A percentile compares a stretch with the other conserved stretches of the same genome.
Conservation (phyloP, 164 flowering plant species). For the Saururus chinensis region DNA sequence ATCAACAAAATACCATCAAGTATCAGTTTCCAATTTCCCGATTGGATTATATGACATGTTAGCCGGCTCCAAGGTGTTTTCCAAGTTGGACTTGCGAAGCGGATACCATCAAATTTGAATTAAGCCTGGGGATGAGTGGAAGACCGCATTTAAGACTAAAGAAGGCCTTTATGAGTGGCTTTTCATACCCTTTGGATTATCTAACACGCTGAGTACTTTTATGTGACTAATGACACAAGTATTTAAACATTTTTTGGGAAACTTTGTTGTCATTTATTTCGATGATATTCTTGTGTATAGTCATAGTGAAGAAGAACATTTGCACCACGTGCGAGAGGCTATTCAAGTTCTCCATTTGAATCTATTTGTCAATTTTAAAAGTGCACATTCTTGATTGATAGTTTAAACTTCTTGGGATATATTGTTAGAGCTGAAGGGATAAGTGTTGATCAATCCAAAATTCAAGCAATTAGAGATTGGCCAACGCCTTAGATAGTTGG, state of each 20-base stretch:
- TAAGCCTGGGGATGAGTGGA: slow-evolving; percentile 2
- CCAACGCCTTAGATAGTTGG: too few species aligned
- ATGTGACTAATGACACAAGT: slow-evolving; percentile 1
- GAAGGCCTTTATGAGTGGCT: slow-evolving; percentile 2
- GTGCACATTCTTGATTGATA: too few species aligned
- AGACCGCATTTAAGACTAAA: neutral
- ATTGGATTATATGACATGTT: neutral
- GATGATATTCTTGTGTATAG: neutral
- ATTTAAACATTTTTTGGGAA: neutral
- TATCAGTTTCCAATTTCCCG: neutral
- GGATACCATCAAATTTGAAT: slow-evolving; percentile 2
- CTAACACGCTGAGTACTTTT: neutral
- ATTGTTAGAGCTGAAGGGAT: too few species aligned
- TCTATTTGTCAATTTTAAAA: too few species aligned
- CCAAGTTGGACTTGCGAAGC: neutral
- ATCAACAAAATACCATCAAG: neutral
- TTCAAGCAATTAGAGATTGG: too few species aligned
- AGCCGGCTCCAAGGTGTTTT: neutral
- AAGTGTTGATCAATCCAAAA: too few species aligned
- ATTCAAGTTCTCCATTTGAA: too few species aligned
- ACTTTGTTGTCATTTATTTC: slow-evolving; percentile 1
- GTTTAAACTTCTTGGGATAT: too few species aligned
- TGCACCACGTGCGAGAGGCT: too few species aligned
- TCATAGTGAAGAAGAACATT: too few species aligned
- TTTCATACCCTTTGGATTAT: slow-evolving; percentile 1